Evolutionary conservation across 805 yeast species (phyloP).

Genomic region (Alloascoidea africana): DNA sequence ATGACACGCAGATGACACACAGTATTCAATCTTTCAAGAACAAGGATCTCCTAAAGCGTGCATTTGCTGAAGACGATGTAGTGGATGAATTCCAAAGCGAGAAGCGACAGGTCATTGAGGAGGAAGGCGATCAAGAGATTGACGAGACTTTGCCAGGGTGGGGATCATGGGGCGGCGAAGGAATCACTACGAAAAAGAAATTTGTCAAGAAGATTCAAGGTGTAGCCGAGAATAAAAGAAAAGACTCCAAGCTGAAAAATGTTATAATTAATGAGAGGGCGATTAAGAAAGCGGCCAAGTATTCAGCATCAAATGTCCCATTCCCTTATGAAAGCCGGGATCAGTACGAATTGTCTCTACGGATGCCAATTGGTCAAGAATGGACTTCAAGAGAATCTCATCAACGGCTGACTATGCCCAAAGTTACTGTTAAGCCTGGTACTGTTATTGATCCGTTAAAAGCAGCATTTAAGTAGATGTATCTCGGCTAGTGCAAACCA

Average conservation of each 20-base stretch:
- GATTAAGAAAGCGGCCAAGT: slow-evolving; percentile 73
- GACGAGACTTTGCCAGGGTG: slow-evolving; percentile 90
- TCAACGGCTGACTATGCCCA: slow-evolving; percentile 80
- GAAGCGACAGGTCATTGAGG: slow-evolving; percentile 46
- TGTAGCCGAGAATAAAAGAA: slow-evolving; percentile 54
- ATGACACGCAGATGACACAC: slow-evolving; percentile 14
- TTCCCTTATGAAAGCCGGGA: slow-evolving; percentile 88
- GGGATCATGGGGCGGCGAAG: slow-evolving; percentile 93
- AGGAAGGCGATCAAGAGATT: slow-evolving; percentile 79
- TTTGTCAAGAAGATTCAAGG: slow-evolving; percentile 65
- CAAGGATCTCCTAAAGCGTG: slow-evolving; percentile 70
- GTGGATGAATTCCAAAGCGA: slow-evolving; percentile 67
- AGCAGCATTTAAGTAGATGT: slow-evolving; percentile 77
- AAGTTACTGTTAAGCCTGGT: slow-evolving; percentile 77
- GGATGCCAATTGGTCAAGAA: slow-evolving; percentile 95
- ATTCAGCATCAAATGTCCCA: slow-evolving; percentile 82
- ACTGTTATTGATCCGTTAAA: slow-evolving; percentile 81
- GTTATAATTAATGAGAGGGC: slow-evolving; percentile 84
- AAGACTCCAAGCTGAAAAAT: slow-evolving; percentile 58
- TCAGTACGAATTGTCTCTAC: slow-evolving; percentile 85
- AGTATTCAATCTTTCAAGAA: slow-evolving; percentile 51
- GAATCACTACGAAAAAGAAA: slow-evolving; percentile 38
- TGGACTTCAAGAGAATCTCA: slow-evolving; percentile 86
- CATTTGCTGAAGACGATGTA: slow-evolving; percentile 96
- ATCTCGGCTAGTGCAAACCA: no score